Evolutionary conservation across 2,329 filamentous ascomycete species (phyloP), one percentile per base, ranked within the genome.

Genomic region (Aspergillus flavus): DNA sequence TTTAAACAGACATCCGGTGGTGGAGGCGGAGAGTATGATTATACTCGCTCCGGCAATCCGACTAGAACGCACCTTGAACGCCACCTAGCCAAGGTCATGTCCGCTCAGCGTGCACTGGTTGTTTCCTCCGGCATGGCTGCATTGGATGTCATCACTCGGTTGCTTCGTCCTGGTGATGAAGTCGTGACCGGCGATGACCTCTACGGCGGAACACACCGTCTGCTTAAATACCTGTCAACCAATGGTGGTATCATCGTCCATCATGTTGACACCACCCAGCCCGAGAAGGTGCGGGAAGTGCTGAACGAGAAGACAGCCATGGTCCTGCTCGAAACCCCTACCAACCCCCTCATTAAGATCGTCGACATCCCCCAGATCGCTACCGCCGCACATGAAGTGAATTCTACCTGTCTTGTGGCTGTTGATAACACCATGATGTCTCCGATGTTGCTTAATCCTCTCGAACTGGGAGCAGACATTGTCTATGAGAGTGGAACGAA

Each of bases 381-480:
- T 16, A 84, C 85, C 45, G 82, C 90, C 23, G 87, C 91, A 0
- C 95, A 98, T 77, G 87, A 89, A 43, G 87, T 86, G 57, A 97
- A 95, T 78, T 83, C 90, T 9, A 87, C 87, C 66, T 91, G 92
- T 30, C 83, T 98, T 46, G 93, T 99, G 19, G 89, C 94, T 2
- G 95, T 98, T 30, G 95, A 99, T 80, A 99, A 99, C 83, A 99
- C 95, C 62, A 99, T 99, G 95, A 89, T 99, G 69, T 97, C 94
- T 2, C 95, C 95, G 12, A 90, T 97, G 83, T 88, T 99, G 9
- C 90, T 90, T 73, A 98, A 97, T 80, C 95, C 95, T 6, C 87
- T 99, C 21, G 94, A 98, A 65, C 85, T 98, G 32, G 95, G 96
- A 62, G 94, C 94, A 19, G 95, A 99, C 73, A 91, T 99, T 69